Conservation (phyloP, 2,329 filamentous ascomycete genomes). For the Colletotrichum falcatum region DNA sequence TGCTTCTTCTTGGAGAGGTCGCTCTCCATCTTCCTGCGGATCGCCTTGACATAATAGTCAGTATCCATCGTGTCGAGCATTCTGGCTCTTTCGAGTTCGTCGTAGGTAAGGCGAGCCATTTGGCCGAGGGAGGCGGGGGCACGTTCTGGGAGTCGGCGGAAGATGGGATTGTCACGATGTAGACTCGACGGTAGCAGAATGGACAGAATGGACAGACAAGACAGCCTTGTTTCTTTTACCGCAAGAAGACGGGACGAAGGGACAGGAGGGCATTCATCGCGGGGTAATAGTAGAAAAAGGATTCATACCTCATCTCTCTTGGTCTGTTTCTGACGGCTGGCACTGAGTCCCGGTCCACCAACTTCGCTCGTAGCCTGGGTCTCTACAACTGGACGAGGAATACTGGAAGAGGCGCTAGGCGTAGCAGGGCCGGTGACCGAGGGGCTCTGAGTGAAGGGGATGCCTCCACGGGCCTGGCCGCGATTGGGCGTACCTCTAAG, state of each 20-base stretch:
- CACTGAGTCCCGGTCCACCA: conserved; percentile 80
- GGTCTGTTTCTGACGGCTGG: conserved; percentile 94
- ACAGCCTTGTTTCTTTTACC: background rate
- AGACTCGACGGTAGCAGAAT: background rate
- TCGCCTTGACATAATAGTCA: conserved; percentile 74
- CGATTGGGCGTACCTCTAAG: conserved; percentile 78
- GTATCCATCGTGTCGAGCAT: conserved; percentile 44
- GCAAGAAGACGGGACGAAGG: background rate
- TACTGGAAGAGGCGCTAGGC: conserved; percentile 65
- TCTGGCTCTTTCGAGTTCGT: conserved; percentile 40
- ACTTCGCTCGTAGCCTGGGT: conserved; percentile 67
- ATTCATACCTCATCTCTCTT: conserved; percentile 94
- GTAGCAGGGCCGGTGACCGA: conserved; percentile 18
- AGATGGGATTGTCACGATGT: conserved; percentile 2
- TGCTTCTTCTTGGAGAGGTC: conserved; percentile 98
- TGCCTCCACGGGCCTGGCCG: conserved; percentile 67
- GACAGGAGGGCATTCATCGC: conserved; percentile 6
- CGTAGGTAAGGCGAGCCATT: conserved; percentile 40
- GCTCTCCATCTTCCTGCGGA: conserved; percentile 95
- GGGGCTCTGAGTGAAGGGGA: conserved; percentile 73
- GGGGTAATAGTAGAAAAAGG: conserved; percentile 21
- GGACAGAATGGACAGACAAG: background rate
- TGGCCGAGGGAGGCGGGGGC: background rate
- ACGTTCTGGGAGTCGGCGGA: background rate
- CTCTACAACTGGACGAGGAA: conserved; percentile 80